Evolutionary conservation across 2,329 filamentous ascomycete genomes (phyloP).

Genomic region (Colletotrichum cordylinicola): DNA sequence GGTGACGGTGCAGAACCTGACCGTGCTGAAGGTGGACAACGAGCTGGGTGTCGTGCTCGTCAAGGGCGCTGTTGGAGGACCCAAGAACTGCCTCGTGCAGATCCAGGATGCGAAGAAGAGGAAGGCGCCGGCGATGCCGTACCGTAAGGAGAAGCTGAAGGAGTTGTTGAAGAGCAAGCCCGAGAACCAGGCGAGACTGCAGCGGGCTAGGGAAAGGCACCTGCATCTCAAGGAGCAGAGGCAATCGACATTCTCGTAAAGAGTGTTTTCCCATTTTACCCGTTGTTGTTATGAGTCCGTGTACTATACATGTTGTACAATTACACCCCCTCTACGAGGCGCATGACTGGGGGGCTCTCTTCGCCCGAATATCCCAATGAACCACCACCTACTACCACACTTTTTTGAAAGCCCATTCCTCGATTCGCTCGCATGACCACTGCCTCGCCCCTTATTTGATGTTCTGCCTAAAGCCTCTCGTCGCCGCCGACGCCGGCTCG

Average conservation of each 20-base stretch:
- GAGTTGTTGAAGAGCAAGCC: constrained; percentile 52
- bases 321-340: constrained; percentile 15
- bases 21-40: constrained; percentile 85
- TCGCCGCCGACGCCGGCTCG: constrained; percentile 33
- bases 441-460: constrained; percentile 27
- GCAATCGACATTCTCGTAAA: constrained; percentile 27
- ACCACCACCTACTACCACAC: neutral
- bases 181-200: constrained; percentile 49
- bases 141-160: constrained; percentile 51
- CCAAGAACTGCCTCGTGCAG: constrained; percentile 84
- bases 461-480: constrained; percentile 58
- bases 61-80: constrained; percentile 84
- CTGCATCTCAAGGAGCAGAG: constrained; percentile 56
- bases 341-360: constrained; percentile 2
- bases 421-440: neutral
- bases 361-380: constrained; percentile 12
- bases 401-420: neutral
- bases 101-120: constrained; percentile 94
- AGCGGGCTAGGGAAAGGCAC: constrained; percentile 55
- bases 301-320: constrained; percentile 44
- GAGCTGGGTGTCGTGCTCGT: constrained; percentile 89
- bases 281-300: constrained; percentile 24
- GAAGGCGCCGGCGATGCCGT: constrained; percentile 56
- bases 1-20: constrained; percentile 90
- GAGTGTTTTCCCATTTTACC: neutral